phyloP scores from a whole-genome alignment of 208 protist genomes.

The Hexamita inflata region DNA sequence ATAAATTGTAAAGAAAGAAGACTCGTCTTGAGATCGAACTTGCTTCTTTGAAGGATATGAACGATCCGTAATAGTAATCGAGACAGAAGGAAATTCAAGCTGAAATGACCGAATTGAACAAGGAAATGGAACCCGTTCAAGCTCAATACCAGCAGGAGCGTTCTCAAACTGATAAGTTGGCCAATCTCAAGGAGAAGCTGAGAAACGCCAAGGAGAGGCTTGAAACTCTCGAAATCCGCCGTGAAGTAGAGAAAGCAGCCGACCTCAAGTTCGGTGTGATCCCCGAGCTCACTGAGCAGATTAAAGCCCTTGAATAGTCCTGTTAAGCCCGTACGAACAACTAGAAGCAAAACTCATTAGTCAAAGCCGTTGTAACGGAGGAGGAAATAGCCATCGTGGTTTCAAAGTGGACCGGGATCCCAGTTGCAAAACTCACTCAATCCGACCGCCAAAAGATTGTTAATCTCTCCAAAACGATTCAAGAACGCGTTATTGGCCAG shows the following conservation, averaged over 20 bases:
- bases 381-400: slow-evolving; percentile 80
- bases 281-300: slow-evolving; percentile 66
- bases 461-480: slow-evolving; percentile 55
- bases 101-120: slow-evolving; percentile 58
- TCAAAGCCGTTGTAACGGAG: slow-evolving; percentile 35
- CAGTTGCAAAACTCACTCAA: slow-evolving; percentile 67
- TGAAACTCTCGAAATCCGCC: slow-evolving; percentile 34
- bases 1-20: slow-evolving; percentile 55
- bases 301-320: slow-evolving; percentile 33
- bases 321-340: neutral
- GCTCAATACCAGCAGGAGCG: slow-evolving; percentile 63
- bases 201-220: slow-evolving; percentile 67
- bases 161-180: slow-evolving; percentile 61
- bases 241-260: slow-evolving; percentile 52
- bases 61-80: slow-evolving; percentile 51
- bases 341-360: slow-evolving; percentile 33
- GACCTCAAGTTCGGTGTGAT: slow-evolving; percentile 82
- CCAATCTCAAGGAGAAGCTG: slow-evolving; percentile 61
- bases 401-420: slow-evolving; percentile 84
- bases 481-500: slow-evolving; percentile 78
- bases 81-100: slow-evolving; percentile 45
- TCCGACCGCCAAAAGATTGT: slow-evolving; percentile 63
- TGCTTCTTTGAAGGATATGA: slow-evolving; percentile 71
- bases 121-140: slow-evolving; percentile 61
- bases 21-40: slow-evolving; percentile 63